Base-by-base conservation (phyloP, 2,329 filamentous ascomycete genomes). In the Penicillium sp. region DNA sequence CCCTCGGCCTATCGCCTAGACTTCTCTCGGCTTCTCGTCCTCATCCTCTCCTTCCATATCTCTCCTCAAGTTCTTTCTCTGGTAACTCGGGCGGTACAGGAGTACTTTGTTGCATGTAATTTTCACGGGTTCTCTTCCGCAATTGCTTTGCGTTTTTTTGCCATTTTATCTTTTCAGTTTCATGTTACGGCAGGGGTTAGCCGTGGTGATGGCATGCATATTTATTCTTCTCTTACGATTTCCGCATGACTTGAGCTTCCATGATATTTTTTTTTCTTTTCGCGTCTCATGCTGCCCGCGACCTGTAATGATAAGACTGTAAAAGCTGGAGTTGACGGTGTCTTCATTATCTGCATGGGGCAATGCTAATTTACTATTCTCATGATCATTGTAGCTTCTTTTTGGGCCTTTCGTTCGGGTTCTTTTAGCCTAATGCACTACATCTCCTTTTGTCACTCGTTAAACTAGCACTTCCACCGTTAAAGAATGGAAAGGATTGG, bases 1-100 rank as follows among this genome's bases (percentile, higher is more conserved):
- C 69, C 80, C 80, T 46, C 69, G 75, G 52, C 69, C 70, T 31
- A 59, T 73, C 45, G 57, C 72, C 40, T 73, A 69, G 61, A 60
- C 45, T 32, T 34, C 29, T 51, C 60, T 58, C 50, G 60, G 48
- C 45, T 52, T 48, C 53, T 56, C 44, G 46, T 34, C 48, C 18
- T 42, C 51, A 53, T 53, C 44, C 53, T 48, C 52, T 58, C 42
- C 50, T 34, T 46, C 32, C 39, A 42, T 48, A 38, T 48, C 52
- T 51, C 38, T 48, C 52, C 44, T 59, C 50, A 46, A 49, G 34
- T 49, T 60, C 39, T 34, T 57, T 55, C n/a, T 48, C 24, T 53
- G 53, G 40, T 56, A 40, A 56, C 40, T 45, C 53, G 53, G 53
- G 48, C 44, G 48, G 53, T 46, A 56, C 35, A 52, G 53, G 53